Evolutionary conservation across 495 filamentous ascomycete species (phyloP), one percentile per base, ranked within the genome.

Genomic region (Aspergillus panamensis): DNA sequence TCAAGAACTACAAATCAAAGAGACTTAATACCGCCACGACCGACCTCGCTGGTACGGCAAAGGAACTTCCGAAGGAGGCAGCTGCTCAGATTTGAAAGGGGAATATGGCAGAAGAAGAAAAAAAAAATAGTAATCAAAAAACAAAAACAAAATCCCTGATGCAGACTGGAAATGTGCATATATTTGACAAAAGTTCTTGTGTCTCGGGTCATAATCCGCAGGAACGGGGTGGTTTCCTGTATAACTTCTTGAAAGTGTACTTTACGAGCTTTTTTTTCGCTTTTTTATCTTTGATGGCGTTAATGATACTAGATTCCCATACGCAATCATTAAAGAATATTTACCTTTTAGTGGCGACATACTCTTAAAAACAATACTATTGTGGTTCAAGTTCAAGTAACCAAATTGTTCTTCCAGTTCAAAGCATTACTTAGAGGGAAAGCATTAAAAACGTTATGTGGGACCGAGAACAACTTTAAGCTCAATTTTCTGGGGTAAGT

Each of bases 1-100:
- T 97, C 72, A 88, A 85, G 53, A 93, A 98, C 73, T 97, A 97
- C 80, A 92, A 96, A 80, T 91, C 85, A 69, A 97, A 97, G 84
- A 93, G 81, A 79, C 89, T 90, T 55, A 82, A 87, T 37, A 84
- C 84, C n/a, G 79, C 80, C 58, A 55, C 76, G 13, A 92, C 91
- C 7, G 81, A 90, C 66, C 82, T 96, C 0, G 84, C 84, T 39
- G 91, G 90, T 55, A 91, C 87, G 8, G 78, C 73, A 4, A 52
- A 58, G 56, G 56, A 58, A 13, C 29, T 58, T 13, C 56, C 56
- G 13, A 58, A 47, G 48, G 56, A 52, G 20, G 29, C 39, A 8
- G 39, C 39, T 31, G 33, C 33, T 40, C 35, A 51, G 17, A 48
- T 40, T 13, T 58, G 25, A 58, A n/a, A 16, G 6, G 42, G 5